Evolutionary conservation across 106 monocot genomes (phyloP), one percentile per base, ranked within the genome.

Genomic region (Dioscorea alata): DNA sequence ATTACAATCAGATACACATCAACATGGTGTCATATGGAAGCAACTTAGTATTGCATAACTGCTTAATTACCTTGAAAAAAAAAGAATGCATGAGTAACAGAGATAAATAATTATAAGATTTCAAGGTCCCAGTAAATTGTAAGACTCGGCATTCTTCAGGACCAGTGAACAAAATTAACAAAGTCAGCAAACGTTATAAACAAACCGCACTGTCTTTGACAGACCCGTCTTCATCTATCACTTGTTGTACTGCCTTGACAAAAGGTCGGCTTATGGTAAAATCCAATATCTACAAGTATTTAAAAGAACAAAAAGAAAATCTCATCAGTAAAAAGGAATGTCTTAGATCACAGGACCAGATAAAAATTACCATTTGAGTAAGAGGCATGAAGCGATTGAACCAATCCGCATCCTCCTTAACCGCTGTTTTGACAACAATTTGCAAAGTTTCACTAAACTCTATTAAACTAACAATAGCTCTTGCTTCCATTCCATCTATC

Each of bases 191-290:
- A 15, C 2, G 13, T 42, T 31, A 74, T 63, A 64, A 60, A 75
- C 84, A 66, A 21, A 94, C 93, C 50, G 93, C 89, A 77, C 64
- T 84, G 48, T 94, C 89, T 79, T 87, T 94, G 13, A 94, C 80
- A 60, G 75, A 80, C 24, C 89, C 89, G 80, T 86, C 89, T 71
- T 89, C 89, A 64, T 86, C 84, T 62, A 94, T 84, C 76, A 89
- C 77, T 74, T 84, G 79, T 48, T 84, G 69, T 48, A 86, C 75
- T 4, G 68, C 67, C 60, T 82, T 86, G 57, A 87, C 80, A 65
- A 94, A 73, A 73, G 74, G 48, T 50, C 60, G 79, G 66, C 67
- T 82, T 25, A 94, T 57, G 18, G 70, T 66, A 69, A 67, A 62
- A 69, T 84, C 78, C 76, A 84, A 28, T 68, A 94, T 77, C 93